phyloP scores from a whole-genome alignment of 208 protist species.

The Wallacemonas sp. region DNA sequence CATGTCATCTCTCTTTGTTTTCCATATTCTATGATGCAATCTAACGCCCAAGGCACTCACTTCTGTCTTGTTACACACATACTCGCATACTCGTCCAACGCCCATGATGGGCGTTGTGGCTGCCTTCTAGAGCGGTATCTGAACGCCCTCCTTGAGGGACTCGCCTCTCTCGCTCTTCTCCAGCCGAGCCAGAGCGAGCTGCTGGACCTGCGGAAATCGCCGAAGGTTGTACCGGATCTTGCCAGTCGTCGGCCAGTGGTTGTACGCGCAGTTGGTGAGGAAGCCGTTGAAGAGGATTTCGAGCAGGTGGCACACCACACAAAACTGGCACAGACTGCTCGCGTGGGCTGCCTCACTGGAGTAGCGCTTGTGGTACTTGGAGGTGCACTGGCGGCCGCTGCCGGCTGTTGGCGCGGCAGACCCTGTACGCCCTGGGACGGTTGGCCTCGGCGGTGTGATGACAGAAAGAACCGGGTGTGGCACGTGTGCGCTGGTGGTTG shows the following conservation, averaged over 20 bases:
- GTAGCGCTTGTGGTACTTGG: constrained; percentile 63
- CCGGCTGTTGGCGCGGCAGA: too few relatives aligned
- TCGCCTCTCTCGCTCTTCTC: constrained; percentile 29
- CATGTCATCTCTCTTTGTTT: too few relatives aligned
- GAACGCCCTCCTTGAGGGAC: constrained; percentile 27
- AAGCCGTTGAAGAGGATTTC: constrained; percentile 68
- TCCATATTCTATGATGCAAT: too few relatives aligned
- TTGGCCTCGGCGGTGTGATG: not conserved
- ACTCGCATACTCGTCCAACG: too few relatives aligned
- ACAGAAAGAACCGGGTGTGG: constrained; percentile 6
- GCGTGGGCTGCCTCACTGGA: constrained; percentile 40
- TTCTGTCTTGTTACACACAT: too few relatives aligned
- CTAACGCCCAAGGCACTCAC: too few relatives aligned
- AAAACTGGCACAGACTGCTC: constrained; percentile 56
- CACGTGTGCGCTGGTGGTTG: not conserved
- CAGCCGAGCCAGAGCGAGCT: constrained; percentile 43
- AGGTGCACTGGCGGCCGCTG: constrained; percentile 33
- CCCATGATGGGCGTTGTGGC: too few relatives aligned
- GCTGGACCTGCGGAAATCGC: constrained; percentile 32
- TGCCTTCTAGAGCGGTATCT: constrained; percentile 29
- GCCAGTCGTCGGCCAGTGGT: constrained; percentile 60
- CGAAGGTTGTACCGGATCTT: constrained; percentile 56
- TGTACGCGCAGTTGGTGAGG: constrained; percentile 46
- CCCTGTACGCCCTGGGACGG: too few relatives aligned
- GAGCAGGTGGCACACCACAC: constrained; percentile 70